Evolutionary conservation across 1,284 basidiomycete species (phyloP).

Genomic region (Leccinum griseonigrum): DNA sequence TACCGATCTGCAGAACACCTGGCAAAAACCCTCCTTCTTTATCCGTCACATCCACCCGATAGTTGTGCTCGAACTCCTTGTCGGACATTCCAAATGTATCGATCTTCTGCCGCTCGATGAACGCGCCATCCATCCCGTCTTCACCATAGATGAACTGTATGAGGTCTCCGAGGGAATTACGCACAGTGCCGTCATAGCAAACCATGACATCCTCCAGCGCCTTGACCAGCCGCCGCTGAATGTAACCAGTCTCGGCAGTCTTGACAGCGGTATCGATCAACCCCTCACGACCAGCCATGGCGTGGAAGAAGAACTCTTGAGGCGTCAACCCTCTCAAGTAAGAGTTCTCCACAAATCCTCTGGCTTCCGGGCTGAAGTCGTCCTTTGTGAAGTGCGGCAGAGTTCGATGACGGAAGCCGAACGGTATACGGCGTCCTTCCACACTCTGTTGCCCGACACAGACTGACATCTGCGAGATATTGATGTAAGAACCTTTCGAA

Average conservation of each 20-base stretch:
- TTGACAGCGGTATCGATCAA: slow-evolving; percentile 99
- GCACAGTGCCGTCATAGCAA: slow-evolving; percentile 96
- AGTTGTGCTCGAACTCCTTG: slow-evolving; percentile 85
- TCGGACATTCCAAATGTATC: slow-evolving; percentile 87
- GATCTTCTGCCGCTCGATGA: slow-evolving; percentile 93
- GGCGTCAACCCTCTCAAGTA: slow-evolving; percentile 96
- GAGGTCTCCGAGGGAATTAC: slow-evolving; percentile 94
- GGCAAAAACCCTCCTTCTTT: slow-evolving; percentile 73
- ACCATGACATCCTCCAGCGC: slow-evolving; percentile 98
- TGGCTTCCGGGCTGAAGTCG: slow-evolving; percentile 97
- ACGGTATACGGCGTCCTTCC: slow-evolving; percentile 97
- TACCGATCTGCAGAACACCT: slow-evolving; percentile 89
- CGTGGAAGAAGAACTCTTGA: slow-evolving; percentile 99
- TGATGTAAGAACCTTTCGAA: slow-evolving; percentile 98
- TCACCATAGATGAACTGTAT: slow-evolving; percentile 98
- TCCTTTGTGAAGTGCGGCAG: slow-evolving; percentile 99
- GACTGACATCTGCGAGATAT: slow-evolving; percentile 99
- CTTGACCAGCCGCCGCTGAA: slow-evolving; percentile 97
- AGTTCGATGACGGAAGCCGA: slow-evolving; percentile 96
- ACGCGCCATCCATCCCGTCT: slow-evolving; percentile 98
- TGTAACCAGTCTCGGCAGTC: slow-evolving; percentile 99
- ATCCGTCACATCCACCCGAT: slow-evolving; percentile 91
- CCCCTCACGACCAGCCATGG: slow-evolving; percentile 99
- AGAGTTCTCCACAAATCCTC: slow-evolving; percentile 99
- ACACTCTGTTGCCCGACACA: slow-evolving; percentile 99